These are phyloP conservation scores for Leccinum sublutescens DNA, from an alignment of 768 basidiomycete species.

Conservation along the genomic window DNA sequence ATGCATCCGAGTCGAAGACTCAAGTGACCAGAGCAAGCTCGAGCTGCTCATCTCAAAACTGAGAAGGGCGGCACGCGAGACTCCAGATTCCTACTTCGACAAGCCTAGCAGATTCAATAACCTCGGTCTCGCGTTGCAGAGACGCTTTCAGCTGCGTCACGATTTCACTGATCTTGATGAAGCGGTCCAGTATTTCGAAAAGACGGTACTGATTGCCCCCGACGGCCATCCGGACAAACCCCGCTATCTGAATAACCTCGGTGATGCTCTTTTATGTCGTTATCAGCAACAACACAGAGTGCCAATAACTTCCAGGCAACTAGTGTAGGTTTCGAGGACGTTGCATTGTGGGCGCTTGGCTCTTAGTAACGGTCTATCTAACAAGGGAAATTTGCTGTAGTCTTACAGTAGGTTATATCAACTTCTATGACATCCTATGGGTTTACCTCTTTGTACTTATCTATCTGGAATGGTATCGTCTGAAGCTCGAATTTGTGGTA, in stretches of 20 bases:
- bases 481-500: no score
- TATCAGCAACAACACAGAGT: neutral
- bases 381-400: no score
- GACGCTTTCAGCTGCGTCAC: neutral
- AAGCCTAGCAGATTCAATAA: constrained; percentile 1
- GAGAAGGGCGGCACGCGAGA: neutral
- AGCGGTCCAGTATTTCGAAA: neutral
- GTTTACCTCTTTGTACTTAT: no score
- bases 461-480: no score
- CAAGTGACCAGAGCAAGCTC: neutral
- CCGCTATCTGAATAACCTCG: neutral
- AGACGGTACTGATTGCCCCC: neutral
- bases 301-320: neutral
- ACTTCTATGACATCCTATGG: no score
- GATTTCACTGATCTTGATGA: neutral
- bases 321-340: neutral
- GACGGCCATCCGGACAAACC: neutral
- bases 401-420: no score
- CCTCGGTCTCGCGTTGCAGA: neutral
- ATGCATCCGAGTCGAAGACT: neutral
- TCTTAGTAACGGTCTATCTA: neutral
- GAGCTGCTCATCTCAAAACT: neutral
- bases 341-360: neutral
- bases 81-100: constrained; percentile 2
- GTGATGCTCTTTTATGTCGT: neutral